Conservation (phyloP, 2,329 filamentous ascomycete genomes). For the Beauveria australis region DNA sequence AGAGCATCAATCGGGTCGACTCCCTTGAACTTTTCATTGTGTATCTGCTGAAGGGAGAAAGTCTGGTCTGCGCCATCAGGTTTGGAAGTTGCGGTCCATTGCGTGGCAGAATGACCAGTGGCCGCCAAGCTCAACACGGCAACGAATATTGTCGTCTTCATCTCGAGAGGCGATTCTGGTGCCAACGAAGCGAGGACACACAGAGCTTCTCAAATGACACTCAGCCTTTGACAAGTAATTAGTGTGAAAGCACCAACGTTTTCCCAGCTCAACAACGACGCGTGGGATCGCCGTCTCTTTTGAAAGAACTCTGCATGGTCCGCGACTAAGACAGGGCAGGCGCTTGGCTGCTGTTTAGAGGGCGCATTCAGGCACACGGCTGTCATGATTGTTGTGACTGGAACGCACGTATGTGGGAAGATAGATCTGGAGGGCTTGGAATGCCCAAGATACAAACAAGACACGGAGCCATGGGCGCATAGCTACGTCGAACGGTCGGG, state of each 20-base stretch:
- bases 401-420: not conserved
- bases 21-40: constrained; percentile 25
- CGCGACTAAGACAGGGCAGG: not conserved
- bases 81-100: not conserved
- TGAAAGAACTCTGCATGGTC: not conserved
- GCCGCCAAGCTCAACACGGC: not conserved
- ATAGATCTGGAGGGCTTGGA: not conserved
- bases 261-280: not conserved
- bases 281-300: not conserved
- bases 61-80: not conserved
- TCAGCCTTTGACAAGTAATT: not conserved
- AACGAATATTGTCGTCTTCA: not conserved
- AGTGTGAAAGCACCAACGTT: not conserved
- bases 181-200: not conserved
- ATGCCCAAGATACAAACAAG: no score
- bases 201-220: not conserved
- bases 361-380: not conserved
- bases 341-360: not conserved
- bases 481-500: no score
- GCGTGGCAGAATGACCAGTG: not conserved
- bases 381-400: not conserved
- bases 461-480: no score
- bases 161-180: not conserved
- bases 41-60: constrained; percentile 25
- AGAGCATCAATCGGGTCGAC: constrained; percentile 24